A percentile compares a stretch with the other conserved stretches of the same genome.
These are phyloP conservation scores for Alternaria brassicicola DNA, from an alignment of 2,329 filamentous ascomycete genomes.

Conservation along the genomic window DNA sequence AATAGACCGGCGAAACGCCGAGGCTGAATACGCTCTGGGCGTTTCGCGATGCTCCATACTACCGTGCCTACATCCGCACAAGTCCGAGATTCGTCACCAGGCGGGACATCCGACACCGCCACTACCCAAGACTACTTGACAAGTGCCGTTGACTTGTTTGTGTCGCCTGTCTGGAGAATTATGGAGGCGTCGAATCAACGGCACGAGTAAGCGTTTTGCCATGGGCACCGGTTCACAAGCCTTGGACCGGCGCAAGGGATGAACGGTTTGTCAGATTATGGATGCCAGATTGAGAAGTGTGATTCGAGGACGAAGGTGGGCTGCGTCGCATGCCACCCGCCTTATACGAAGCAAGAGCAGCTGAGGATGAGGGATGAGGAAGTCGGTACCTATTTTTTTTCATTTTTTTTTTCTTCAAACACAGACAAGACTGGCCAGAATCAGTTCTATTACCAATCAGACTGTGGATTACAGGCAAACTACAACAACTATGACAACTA, in stretches of 20 bases:
- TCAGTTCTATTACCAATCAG: conserved; percentile 27
- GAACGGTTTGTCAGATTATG: conserved; percentile 32
- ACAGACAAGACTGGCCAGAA: conserved; percentile 24
- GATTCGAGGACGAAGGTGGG: conserved; percentile 37
- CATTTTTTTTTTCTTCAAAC: not conserved
- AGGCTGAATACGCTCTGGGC: conserved; percentile 22
- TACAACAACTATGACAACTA: too few species aligned
- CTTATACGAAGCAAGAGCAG: conserved; percentile 30
- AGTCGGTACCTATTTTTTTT: conserved; percentile 1
- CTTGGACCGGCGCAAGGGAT: conserved; percentile 33
- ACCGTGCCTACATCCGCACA: conserved; percentile 35
- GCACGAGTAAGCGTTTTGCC: conserved; percentile 16
- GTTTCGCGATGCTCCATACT: conserved; percentile 32
- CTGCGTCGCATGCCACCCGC: conserved; percentile 28
- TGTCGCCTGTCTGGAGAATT: conserved; percentile 7
- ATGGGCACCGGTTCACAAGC: conserved; percentile 27
- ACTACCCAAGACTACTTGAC: conserved; percentile 17
- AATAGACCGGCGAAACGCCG: conserved; percentile 20
- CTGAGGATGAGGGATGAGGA: conserved; percentile 23
- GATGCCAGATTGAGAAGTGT: conserved; percentile 33
- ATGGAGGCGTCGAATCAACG: conserved; percentile 32
- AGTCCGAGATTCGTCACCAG: conserved; percentile 39
- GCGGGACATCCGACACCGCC: conserved; percentile 41
- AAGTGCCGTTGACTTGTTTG: conserved; percentile 21
- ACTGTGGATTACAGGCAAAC: not conserved